Evolutionary conservation across 768 basidiomycete species (phyloP).

Genomic region (Phaffia tasmanica): DNA sequence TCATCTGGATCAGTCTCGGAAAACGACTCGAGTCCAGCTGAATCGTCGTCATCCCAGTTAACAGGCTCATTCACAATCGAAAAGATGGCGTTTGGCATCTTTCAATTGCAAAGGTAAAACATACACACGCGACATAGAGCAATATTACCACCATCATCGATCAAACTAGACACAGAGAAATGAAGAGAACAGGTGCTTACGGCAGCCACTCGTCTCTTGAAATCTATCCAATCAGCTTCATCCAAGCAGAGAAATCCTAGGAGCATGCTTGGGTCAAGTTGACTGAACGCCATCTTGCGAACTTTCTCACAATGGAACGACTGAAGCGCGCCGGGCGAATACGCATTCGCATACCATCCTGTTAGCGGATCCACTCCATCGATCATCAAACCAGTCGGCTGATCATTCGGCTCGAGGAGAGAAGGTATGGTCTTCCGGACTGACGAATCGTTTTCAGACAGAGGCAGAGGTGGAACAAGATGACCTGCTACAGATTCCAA

Average conservation of each 20-base stretch:
- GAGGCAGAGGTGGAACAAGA: constrained; percentile 25
- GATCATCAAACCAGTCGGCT: constrained; percentile 32
- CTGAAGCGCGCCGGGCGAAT: constrained; percentile 57
- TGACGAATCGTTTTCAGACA: not conserved
- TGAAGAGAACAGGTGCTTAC: constrained; percentile 44
- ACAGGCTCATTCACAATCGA: constrained; percentile 80
- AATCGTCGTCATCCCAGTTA: constrained; percentile 57
- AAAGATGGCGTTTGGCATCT: constrained; percentile 58
- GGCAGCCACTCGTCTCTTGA: constrained; percentile 58
- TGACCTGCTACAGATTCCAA: constrained; percentile 30
- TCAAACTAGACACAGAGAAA: not conserved
- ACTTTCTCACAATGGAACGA: constrained; percentile 97
- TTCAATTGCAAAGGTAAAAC: no score
- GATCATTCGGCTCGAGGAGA: constrained; percentile 37
- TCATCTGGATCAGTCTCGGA: constrained; percentile 44
- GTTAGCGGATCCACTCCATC: constrained; percentile 32
- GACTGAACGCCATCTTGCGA: constrained; percentile 81
- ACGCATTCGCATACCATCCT: constrained; percentile 55
- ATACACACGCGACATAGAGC: no score
- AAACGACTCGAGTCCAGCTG: constrained; percentile 67
- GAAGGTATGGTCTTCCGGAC: constrained; percentile 28
- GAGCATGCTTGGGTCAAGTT: constrained; percentile 93
- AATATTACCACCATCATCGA: constrained; percentile 4
- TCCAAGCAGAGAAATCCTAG: constrained; percentile 79
- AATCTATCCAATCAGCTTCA: constrained; percentile 75